Evolutionary conservation across 768 basidiomycete genomes (phyloP).

Genomic region (Tricholoma furcatifolium): DNA sequence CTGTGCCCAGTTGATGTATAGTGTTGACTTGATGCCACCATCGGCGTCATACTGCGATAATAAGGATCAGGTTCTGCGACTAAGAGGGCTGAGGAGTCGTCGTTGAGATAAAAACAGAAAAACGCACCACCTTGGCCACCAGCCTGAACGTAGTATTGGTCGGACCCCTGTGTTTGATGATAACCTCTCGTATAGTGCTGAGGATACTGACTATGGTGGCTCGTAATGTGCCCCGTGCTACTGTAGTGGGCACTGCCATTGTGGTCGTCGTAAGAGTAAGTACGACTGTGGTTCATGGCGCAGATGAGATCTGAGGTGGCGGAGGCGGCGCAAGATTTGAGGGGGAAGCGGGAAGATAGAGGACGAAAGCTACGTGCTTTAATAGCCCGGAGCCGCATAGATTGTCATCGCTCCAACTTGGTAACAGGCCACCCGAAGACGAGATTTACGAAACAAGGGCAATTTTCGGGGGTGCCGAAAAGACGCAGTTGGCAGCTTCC

Average conservation of each 20-base stretch:
- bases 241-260: conserved; percentile 29
- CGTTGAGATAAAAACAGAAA: neutral
- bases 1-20: conserved; percentile 25
- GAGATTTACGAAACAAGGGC: conserved; percentile 38
- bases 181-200: conserved; percentile 23
- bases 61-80: conserved; percentile 23
- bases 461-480: conserved; percentile 39
- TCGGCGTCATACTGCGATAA: conserved; percentile 38
- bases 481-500: conserved; percentile 36
- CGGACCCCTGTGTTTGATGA: conserved; percentile 29
- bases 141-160: conserved; percentile 33
- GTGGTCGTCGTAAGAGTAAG: conserved; percentile 42
- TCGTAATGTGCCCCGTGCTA: conserved; percentile 24
- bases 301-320: conserved; percentile 24
- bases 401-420: conserved; percentile 40
- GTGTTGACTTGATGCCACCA: conserved; percentile 26
- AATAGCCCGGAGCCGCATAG: conserved; percentile 43
- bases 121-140: conserved; percentile 20
- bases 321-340: conserved; percentile 24
- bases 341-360: conserved; percentile 21
- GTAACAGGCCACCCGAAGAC: conserved; percentile 36
- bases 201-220: conserved; percentile 28
- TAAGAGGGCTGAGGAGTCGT: neutral
- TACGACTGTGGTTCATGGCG: conserved; percentile 40
- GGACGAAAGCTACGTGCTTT: conserved; percentile 34